Evolutionary conservation across 805 yeast genomes (phyloP).

Genomic region (Candida orba): DNA sequence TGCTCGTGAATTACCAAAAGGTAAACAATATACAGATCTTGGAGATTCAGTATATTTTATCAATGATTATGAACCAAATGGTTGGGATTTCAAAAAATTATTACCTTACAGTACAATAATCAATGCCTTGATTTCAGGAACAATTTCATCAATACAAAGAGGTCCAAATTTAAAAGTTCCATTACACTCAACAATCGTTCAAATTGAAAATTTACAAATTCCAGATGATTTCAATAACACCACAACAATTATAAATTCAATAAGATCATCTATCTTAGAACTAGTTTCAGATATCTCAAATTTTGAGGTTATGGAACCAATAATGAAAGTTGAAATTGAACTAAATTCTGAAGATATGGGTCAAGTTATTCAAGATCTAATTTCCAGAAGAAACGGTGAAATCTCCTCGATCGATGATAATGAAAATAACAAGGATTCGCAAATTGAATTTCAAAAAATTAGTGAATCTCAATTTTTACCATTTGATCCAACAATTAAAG

Average conservation of each 20-base stretch:
- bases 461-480: slow-evolving; percentile 67
- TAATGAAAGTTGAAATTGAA: slow-evolving; percentile 68
- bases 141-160: slow-evolving; percentile 52
- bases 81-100: slow-evolving; percentile 25
- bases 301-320: slow-evolving; percentile 73
- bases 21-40: slow-evolving; percentile 23
- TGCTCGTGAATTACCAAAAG: slow-evolving; percentile 19
- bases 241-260: slow-evolving; percentile 35
- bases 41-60: slow-evolving; percentile 29
- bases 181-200: slow-evolving; percentile 52
- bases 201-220: slow-evolving; percentile 40
- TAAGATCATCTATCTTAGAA: slow-evolving; percentile 38
- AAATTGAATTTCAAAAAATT: slow-evolving; percentile 43
- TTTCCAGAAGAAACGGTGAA: slow-evolving; percentile 68
- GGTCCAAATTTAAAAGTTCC: slow-evolving; percentile 52
- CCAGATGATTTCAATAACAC: slow-evolving; percentile 41
- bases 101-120: slow-evolving; percentile 48
- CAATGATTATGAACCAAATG: slow-evolving; percentile 23
- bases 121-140: slow-evolving; percentile 51
- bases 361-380: slow-evolving; percentile 74
- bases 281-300: slow-evolving; percentile 26
- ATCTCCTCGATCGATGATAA: slow-evolving; percentile 71
- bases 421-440: slow-evolving; percentile 26
- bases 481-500: slow-evolving; percentile 50
- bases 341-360: slow-evolving; percentile 73